phyloP scores from a whole-genome alignment of 805 yeast species.

The Candida ulmi region DNA sequence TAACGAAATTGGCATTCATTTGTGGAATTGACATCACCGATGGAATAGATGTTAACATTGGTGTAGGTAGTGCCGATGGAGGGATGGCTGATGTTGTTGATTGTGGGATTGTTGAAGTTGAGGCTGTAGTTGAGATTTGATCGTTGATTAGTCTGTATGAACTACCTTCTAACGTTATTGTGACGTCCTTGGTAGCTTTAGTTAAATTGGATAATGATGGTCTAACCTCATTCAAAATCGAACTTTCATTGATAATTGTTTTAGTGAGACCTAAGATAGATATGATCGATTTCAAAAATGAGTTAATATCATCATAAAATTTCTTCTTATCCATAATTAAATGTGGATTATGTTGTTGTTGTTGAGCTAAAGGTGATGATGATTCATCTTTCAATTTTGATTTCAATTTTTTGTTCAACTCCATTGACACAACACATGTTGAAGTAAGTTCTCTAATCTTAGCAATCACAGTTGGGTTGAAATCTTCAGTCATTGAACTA shows the following conservation, averaged over 20 bases:
- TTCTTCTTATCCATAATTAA: constrained; percentile 44
- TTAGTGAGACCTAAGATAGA: constrained; percentile 81
- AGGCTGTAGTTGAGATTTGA: constrained; percentile 5
- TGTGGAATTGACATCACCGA: constrained; percentile 26
- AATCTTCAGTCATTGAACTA: neutral
- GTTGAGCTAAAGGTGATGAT: constrained; percentile 26
- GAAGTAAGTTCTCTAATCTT: constrained; percentile 73
- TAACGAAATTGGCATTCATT: constrained; percentile 8
- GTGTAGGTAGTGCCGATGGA: constrained; percentile 10
- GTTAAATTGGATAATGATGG: constrained; percentile 78
- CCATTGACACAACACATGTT: constrained; percentile 76
- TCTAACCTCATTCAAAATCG: constrained; percentile 72
- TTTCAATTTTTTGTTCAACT: constrained; percentile 66
- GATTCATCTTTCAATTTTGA: constrained; percentile 39
- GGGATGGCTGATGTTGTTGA: constrained; percentile 10
- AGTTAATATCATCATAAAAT: constrained; percentile 83
- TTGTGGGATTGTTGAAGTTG: constrained; percentile 12
- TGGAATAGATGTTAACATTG: constrained; percentile 22
- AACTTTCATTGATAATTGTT: constrained; percentile 73
- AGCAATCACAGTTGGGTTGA: constrained; percentile 35
- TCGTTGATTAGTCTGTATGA: constrained; percentile 35
- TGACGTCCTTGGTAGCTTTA: constrained; percentile 85
- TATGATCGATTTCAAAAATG: constrained; percentile 77
- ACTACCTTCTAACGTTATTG: constrained; percentile 72
- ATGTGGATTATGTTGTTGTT: neutral